Conservation (phyloP, 2,329 filamentous ascomycete species). For the Microcera coccophila region DNA sequence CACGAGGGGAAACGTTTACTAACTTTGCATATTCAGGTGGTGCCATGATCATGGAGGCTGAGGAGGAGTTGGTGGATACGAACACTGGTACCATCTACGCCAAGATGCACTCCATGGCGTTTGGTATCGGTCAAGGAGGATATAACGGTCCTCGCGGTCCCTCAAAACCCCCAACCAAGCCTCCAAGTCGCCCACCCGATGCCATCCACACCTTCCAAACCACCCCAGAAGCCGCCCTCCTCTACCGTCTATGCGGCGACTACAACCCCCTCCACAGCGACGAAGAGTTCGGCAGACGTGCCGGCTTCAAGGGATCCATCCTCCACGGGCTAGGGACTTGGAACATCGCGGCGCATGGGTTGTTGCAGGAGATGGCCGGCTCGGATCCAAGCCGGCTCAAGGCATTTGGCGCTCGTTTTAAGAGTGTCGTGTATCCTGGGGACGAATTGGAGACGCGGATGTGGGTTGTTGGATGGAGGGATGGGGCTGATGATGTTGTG, state of each 20-base stretch:
- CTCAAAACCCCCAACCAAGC: slow-evolving; percentile 27
- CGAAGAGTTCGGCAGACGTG: slow-evolving; percentile 38
- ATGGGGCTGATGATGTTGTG: slow-evolving; percentile 32
- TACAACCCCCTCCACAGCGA: slow-evolving; percentile 47
- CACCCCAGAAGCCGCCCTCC: slow-evolving; percentile 35
- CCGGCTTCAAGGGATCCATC: slow-evolving; percentile 44
- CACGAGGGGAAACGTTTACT: not conserved
- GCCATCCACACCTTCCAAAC: slow-evolving; percentile 37
- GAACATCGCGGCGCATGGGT: slow-evolving; percentile 43
- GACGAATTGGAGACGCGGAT: slow-evolving; percentile 42
- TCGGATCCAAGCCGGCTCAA: slow-evolving; percentile 39
- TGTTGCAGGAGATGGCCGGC: slow-evolving; percentile 38
- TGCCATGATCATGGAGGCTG: slow-evolving; percentile 41
- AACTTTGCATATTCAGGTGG: slow-evolving; percentile 23
- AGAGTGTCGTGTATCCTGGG: slow-evolving; percentile 45
- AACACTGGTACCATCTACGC: slow-evolving; percentile 37
- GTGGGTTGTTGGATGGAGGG: slow-evolving; percentile 35
- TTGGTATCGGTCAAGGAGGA: slow-evolving; percentile 44
- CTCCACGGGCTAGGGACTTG: slow-evolving; percentile 46
- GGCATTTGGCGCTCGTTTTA: slow-evolving; percentile 43
- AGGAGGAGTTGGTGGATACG: slow-evolving; percentile 37
- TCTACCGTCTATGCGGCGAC: slow-evolving; percentile 46
- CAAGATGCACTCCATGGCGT: slow-evolving; percentile 37
- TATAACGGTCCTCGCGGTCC: slow-evolving; percentile 42
- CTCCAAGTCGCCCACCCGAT: slow-evolving; percentile 36